These are phyloP conservation scores for Suhomyces sp. DNA, from an alignment of 805 yeast genomes.

Conservation along the genomic window DNA sequence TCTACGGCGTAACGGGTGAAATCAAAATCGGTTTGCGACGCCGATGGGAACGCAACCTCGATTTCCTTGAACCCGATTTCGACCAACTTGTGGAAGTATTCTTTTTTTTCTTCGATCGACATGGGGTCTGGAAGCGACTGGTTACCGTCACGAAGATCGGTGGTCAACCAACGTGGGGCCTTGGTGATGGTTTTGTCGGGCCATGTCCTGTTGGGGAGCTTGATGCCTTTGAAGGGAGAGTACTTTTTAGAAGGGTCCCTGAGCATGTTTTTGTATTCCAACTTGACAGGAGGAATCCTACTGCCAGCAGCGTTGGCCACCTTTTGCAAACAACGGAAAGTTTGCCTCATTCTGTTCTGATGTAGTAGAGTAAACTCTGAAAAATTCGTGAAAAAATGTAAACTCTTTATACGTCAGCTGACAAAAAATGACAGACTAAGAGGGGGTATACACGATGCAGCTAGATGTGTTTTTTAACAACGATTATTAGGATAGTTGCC, in stretches of 20 bases:
- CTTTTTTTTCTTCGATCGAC: slow-evolving; percentile 71
- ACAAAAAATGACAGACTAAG: not conserved
- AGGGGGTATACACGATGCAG: not conserved
- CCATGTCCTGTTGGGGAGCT: slow-evolving; percentile 66
- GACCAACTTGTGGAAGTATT: slow-evolving; percentile 66
- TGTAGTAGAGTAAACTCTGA: not conserved
- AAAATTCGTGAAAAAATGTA: not conserved
- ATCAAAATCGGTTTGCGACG: slow-evolving; percentile 79
- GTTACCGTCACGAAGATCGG: slow-evolving; percentile 79
- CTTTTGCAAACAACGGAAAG: slow-evolving; percentile 22
- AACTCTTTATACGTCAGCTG: not conserved
- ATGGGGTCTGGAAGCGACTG: slow-evolving; percentile 82
- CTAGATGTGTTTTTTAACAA: not conserved
- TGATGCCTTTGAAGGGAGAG: slow-evolving; percentile 51
- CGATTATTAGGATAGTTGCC: not conserved
- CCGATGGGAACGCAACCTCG: slow-evolving; percentile 78
- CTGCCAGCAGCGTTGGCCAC: slow-evolving; percentile 19
- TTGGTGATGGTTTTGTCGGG: slow-evolving; percentile 62
- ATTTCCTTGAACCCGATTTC: slow-evolving; percentile 79
- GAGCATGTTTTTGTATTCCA: slow-evolving; percentile 47
- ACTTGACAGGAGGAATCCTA: slow-evolving; percentile 17
- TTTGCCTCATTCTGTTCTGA: slow-evolving; percentile 14
- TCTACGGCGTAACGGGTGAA: slow-evolving; percentile 78
- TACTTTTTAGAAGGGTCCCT: slow-evolving; percentile 67
- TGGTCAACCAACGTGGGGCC: slow-evolving; percentile 79